Conservation (phyloP, 2,329 filamentous ascomycete species). For the Colletotrichum trifolii region DNA sequence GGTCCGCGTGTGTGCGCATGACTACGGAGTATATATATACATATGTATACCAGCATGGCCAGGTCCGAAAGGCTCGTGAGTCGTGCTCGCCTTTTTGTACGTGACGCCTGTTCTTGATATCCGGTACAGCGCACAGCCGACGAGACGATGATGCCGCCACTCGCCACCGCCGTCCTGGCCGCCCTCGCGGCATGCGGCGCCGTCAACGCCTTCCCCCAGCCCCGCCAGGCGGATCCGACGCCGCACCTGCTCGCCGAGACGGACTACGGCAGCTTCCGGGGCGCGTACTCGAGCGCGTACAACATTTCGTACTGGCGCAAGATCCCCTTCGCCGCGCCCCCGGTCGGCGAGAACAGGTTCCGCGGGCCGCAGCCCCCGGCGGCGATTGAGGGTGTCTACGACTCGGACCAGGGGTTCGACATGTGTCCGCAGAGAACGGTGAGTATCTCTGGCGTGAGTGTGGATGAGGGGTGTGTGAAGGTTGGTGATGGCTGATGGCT, state of each 20-base stretch:
- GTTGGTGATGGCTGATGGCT: not conserved
- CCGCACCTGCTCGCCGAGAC: conserved; percentile 41
- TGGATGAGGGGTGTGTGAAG: too few species aligned
- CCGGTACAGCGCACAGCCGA: too few species aligned
- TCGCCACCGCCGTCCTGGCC: conserved; percentile 9
- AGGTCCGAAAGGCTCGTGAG: not conserved
- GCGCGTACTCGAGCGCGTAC: conserved; percentile 61
- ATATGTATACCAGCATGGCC: not conserved
- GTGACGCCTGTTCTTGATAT: too few species aligned
- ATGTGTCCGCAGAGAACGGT: conserved; percentile 69
- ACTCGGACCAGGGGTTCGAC: conserved; percentile 65
- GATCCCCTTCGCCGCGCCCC: conserved; percentile 71
- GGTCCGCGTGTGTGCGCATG: too few species aligned
- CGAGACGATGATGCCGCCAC: conserved; percentile 27
- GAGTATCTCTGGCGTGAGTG: not conserved
- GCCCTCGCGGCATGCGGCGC: conserved; percentile 14
- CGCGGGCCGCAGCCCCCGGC: conserved; percentile 68
- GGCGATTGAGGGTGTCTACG: conserved; percentile 59
- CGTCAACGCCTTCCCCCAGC: conserved; percentile 7
- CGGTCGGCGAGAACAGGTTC: conserved; percentile 67
- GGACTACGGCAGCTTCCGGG: conserved; percentile 63
- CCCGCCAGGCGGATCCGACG: conserved; percentile 10
- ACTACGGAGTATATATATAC: not conserved
- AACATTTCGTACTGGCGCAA: conserved; percentile 70
- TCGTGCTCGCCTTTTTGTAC: too few species aligned